Percentiles rank a stretch among this genome's conserved stretches.
These are phyloP conservation scores for Trichoderma koningii DNA, from an alignment of 2,329 filamentous ascomycete genomes.

Conservation along the genomic window DNA sequence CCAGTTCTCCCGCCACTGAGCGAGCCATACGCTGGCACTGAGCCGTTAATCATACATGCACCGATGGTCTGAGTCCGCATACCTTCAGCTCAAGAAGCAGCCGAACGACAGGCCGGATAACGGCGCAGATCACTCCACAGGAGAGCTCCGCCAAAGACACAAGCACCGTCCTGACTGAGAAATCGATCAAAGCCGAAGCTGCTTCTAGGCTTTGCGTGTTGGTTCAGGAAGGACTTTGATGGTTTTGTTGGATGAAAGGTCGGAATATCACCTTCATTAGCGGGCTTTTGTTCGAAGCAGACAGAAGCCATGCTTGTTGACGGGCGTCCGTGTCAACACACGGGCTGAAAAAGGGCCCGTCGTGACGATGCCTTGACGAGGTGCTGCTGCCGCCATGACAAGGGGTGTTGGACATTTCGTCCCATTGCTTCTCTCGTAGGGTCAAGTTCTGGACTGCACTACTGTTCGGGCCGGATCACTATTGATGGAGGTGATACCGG, in stretches of 20 bases:
- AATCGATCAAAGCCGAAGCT: neutral
- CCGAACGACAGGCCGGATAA: slow-evolving; percentile 1
- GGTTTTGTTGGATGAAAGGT: neutral
- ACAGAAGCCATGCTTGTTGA: neutral
- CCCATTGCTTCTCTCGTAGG: neutral
- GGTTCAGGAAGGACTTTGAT: neutral
- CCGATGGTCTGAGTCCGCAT: neutral
- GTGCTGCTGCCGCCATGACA: slow-evolving; percentile 5
- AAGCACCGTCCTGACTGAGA: neutral
- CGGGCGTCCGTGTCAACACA: neutral
- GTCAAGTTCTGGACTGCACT: neutral
- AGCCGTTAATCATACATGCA: neutral
- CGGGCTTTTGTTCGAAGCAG: neutral
- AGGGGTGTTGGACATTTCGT: neutral
- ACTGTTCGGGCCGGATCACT: slow-evolving; percentile 16
- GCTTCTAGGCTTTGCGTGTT: neutral
- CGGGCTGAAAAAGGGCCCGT: neutral
- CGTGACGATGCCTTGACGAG: neutral
- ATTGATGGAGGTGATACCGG: slow-evolving; percentile 22
- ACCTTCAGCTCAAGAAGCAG: slow-evolving; percentile 1
- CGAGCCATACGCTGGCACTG: slow-evolving; percentile 1
- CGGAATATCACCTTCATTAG: neutral
- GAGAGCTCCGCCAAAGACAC: slow-evolving; percentile 5
- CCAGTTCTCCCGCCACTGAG: too few species aligned
- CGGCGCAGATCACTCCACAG: slow-evolving; percentile 18